A percentile compares a stretch with the other conserved stretches of the same genome.
These are phyloP conservation scores for Calocybe indica DNA, from an alignment of 768 basidiomycete species.

Conservation along the genomic window DNA sequence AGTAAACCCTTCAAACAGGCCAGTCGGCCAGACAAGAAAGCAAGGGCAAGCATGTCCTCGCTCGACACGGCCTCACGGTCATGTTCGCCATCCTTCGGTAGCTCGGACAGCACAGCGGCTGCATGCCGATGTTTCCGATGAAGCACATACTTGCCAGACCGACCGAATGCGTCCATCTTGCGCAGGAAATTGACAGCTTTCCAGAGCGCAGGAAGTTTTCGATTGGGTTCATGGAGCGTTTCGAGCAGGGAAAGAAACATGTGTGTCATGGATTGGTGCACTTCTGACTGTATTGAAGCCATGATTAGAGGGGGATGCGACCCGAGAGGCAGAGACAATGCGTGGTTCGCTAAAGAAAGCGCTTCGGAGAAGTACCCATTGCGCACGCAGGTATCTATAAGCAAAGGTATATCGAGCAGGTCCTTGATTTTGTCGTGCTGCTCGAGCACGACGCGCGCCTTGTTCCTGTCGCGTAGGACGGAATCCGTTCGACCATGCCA, in stretches of 20 bases:
- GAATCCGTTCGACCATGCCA: slow-evolving; percentile 72
- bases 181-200: slow-evolving; percentile 86
- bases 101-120: background rate
- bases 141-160: background rate
- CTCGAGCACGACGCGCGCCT: slow-evolving; percentile 82
- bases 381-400: slow-evolving; percentile 90
- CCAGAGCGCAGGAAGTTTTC: slow-evolving; percentile 84
- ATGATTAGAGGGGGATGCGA: slow-evolving; percentile 45
- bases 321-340: slow-evolving; percentile 40
- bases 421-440: slow-evolving; percentile 92
- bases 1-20: slow-evolving; percentile 42
- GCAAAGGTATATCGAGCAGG: slow-evolving; percentile 81
- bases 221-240: slow-evolving; percentile 73
- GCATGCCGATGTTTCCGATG: slow-evolving; percentile 1
- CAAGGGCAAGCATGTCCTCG: slow-evolving; percentile 79
- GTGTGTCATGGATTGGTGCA: slow-evolving; percentile 57
- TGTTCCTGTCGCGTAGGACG: slow-evolving; percentile 69
- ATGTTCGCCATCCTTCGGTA: slow-evolving; percentile 9
- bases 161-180: slow-evolving; percentile 64
- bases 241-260: slow-evolving; percentile 78
- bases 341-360: slow-evolving; percentile 76
- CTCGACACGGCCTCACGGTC: slow-evolving; percentile 26
- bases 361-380: slow-evolving; percentile 93
- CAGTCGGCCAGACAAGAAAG: slow-evolving; percentile 73
- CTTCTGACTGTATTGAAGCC: slow-evolving; percentile 59